Conservation (phyloP, 495 filamentous ascomycete genomes). For the Aspergillus nanangensis region DNA sequence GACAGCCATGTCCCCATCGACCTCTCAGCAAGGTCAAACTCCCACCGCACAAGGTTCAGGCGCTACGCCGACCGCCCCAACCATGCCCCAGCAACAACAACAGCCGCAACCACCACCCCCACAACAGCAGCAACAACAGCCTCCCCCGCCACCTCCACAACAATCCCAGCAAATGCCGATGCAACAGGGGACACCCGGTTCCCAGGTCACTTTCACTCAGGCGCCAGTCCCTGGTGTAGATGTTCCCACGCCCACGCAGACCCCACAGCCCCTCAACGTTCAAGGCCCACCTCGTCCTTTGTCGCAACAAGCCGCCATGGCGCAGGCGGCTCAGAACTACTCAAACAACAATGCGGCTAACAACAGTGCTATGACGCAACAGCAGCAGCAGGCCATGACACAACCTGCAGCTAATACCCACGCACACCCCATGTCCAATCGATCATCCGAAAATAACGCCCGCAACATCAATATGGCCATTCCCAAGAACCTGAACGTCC, state of each 20-base stretch:
- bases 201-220: constrained; percentile 35
- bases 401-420: constrained; percentile 34
- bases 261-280: constrained; percentile 37
- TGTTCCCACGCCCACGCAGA: constrained; percentile 37
- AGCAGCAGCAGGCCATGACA: constrained; percentile 28
- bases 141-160: constrained; percentile 27
- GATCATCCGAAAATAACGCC: constrained; percentile 38
- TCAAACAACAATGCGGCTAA: constrained; percentile 32
- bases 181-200: constrained; percentile 31
- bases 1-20: constrained; percentile 35
- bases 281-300: constrained; percentile 54
- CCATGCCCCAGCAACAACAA: constrained; percentile 30
- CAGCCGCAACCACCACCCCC: constrained; percentile 40
- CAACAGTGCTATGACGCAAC: constrained; percentile 26
- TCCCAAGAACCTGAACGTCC: constrained; percentile 68
- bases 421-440: constrained; percentile 51
- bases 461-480: constrained; percentile 66
- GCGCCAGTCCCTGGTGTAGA: constrained; percentile 23
- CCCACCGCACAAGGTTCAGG: constrained; percentile 31
- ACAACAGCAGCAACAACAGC: constrained; percentile 41
- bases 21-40: constrained; percentile 33
- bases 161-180: no score
- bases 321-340: constrained; percentile 55
- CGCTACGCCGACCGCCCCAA: constrained; percentile 11
- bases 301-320: constrained; percentile 59